Percentiles rank a stretch among this genome's conserved stretches.
Conservation (phyloP, 2,329 filamentous ascomycete species). For the Harringtonia aguacate region DNA sequence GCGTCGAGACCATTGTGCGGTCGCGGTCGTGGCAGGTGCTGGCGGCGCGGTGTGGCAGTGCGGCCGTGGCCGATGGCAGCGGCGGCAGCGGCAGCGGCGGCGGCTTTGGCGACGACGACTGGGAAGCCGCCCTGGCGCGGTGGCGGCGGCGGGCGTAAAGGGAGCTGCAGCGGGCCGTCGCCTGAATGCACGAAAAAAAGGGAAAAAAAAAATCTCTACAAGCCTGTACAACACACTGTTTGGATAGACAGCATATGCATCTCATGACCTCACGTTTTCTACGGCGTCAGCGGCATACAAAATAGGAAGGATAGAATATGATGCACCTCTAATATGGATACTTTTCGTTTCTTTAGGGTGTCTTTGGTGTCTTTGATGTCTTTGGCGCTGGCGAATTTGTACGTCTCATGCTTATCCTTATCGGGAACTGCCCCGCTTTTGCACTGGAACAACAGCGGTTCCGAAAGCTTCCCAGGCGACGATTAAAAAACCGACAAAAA, state of each 20-base stretch:
- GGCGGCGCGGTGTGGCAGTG: conserved; percentile 56
- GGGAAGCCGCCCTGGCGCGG: conserved; percentile 53
- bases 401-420: too few species aligned
- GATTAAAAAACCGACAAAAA: neutral
- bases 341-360: too few species aligned
- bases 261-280: too few species aligned
- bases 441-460: conserved; percentile 10
- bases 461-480: conserved; percentile 6
- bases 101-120: conserved; percentile 40
- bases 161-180: neutral
- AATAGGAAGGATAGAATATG: too few species aligned
- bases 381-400: too few species aligned
- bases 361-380: too few species aligned
- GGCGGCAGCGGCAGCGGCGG: conserved; percentile 31
- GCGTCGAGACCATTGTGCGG: conserved; percentile 70
- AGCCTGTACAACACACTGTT: too few species aligned
- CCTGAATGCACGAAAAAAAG: neutral
- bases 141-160: conserved; percentile 32
- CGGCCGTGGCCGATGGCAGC: conserved; percentile 37
- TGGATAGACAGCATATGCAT: too few species aligned
- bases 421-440: conserved; percentile 1
- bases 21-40: conserved; percentile 73
- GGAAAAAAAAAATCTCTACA: too few species aligned
- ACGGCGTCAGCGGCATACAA: too few species aligned
- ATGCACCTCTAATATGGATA: too few species aligned